phyloP scores from a whole-genome alignment of 2,329 filamentous ascomycete species.

The Thielaviopsis ethacetica region DNA sequence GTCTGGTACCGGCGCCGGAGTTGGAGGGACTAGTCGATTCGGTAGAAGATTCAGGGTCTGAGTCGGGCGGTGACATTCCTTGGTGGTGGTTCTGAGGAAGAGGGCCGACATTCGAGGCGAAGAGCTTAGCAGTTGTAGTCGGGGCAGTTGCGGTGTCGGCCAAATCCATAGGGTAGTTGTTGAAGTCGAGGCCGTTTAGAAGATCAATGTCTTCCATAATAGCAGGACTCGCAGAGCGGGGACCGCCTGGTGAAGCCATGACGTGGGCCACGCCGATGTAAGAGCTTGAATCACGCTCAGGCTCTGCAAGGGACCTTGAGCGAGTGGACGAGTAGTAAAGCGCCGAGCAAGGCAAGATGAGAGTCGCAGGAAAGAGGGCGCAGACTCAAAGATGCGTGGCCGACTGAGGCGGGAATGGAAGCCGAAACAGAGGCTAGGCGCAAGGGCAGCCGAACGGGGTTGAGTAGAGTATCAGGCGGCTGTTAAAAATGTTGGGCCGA shows the following conservation, averaged over 20 bases:
- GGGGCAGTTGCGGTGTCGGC: neutral
- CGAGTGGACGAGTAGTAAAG: neutral
- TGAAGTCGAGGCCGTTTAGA: slow-evolving; percentile 8
- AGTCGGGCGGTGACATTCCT: slow-evolving; percentile 11
- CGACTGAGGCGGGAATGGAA: neutral
- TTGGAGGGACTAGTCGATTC: slow-evolving; percentile 10
- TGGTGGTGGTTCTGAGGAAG: slow-evolving; percentile 7
- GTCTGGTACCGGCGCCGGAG: slow-evolving; percentile 6
- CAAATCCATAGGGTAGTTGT: slow-evolving; percentile 9
- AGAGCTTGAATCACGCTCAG: slow-evolving; percentile 1
- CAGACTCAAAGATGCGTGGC: neutral
- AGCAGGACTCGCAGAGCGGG: slow-evolving; percentile 8
- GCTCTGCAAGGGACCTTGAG: neutral
- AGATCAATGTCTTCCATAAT: slow-evolving; percentile 11
- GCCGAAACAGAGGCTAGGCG: neutral
- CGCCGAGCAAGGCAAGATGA: neutral
- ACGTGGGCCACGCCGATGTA: neutral
- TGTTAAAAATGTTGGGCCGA: neutral
- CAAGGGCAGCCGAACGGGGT: neutral
- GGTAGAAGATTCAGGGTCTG: slow-evolving; percentile 10
- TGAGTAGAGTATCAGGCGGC: too few relatives aligned
- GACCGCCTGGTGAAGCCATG: slow-evolving; percentile 10
- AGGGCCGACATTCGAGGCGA: slow-evolving; percentile 4
- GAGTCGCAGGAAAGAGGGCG: neutral
- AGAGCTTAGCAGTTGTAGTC: slow-evolving; percentile 5